Conservation (phyloP, 352 stramenopile species). For the Pythium insidiosum region DNA sequence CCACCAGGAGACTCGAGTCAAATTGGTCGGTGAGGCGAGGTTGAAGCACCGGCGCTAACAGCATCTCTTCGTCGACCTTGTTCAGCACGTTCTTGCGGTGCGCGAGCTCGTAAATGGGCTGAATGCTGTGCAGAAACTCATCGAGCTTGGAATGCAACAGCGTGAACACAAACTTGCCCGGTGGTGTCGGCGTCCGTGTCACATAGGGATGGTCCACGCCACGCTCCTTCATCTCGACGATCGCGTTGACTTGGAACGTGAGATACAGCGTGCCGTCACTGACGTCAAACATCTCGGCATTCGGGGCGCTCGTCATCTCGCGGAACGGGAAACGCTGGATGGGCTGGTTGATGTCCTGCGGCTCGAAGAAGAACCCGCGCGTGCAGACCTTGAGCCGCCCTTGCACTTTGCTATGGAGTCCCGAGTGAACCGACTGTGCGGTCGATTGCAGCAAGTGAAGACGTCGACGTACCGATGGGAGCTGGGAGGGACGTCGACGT, state of each 20-base stretch:
- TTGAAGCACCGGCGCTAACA: constrained; percentile 68
- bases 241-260: constrained; percentile 42
- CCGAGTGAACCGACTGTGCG: too few relatives aligned
- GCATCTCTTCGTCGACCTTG: constrained; percentile 75
- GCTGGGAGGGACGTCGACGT: constrained; percentile 45
- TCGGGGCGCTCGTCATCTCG: constrained; percentile 59
- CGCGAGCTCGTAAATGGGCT: constrained; percentile 53
- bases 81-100: constrained; percentile 67
- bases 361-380: constrained; percentile 89
- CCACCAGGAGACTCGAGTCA: constrained; percentile 81
- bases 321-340: constrained; percentile 86
- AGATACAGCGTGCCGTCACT: constrained; percentile 47
- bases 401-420: constrained; percentile 64
- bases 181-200: constrained; percentile 50
- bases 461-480: constrained; percentile 44
- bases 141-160: constrained; percentile 81
- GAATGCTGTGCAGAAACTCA: constrained; percentile 67
- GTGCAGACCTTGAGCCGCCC: constrained; percentile 85
- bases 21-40: constrained; percentile 78
- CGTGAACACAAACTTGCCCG: constrained; percentile 79
- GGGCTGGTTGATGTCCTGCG: constrained; percentile 69
- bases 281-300: constrained; percentile 17
- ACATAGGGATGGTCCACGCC: constrained; percentile 80
- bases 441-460: too few relatives aligned
- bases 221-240: constrained; percentile 85